These are phyloP conservation scores for Cephalotrichum gorgonifer DNA, from an alignment of 2,329 filamentous ascomycete species.

Conservation along the genomic window DNA sequence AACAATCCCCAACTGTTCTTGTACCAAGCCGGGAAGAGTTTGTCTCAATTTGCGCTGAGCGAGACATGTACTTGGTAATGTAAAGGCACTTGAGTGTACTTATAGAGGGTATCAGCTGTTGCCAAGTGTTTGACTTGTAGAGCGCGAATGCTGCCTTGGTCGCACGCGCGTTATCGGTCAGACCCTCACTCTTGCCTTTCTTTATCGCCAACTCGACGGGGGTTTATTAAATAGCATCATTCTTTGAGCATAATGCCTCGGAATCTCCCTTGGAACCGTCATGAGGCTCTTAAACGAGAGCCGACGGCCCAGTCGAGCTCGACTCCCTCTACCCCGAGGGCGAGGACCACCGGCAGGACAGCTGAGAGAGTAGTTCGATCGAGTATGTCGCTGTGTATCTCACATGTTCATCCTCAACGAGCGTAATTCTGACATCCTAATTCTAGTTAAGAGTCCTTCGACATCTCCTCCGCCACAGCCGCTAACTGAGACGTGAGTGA, in stretches of 20 bases:
- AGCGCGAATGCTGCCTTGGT: too few relatives aligned
- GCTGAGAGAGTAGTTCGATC: background rate
- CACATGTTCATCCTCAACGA: background rate
- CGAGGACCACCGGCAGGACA: background rate
- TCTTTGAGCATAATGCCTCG: background rate
- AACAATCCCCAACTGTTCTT: too few relatives aligned
- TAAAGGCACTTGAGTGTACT: too few relatives aligned
- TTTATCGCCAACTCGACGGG: background rate
- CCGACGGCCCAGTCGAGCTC: background rate
- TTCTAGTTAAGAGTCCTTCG: constrained; percentile 25
- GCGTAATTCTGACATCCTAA: background rate
- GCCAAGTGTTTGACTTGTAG: too few relatives aligned
- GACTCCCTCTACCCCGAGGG: background rate
- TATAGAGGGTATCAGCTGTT: too few relatives aligned
- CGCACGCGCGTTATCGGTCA: background rate
- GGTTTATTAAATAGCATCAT: background rate
- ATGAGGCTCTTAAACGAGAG: background rate
- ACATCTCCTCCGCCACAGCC: constrained; percentile 42
- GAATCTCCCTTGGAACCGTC: constrained; percentile 4
- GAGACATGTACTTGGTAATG: too few relatives aligned
- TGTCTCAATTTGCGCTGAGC: too few relatives aligned
- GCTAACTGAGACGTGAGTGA: constrained; percentile 30
- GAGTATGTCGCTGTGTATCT: background rate
- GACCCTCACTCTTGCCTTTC: background rate
- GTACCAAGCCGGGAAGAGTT: too few relatives aligned